These are phyloP conservation scores for Thinopyrum obtusiflorum DNA, from an alignment of 202 grass and related monocot genomes.

Conservation along the genomic window DNA sequence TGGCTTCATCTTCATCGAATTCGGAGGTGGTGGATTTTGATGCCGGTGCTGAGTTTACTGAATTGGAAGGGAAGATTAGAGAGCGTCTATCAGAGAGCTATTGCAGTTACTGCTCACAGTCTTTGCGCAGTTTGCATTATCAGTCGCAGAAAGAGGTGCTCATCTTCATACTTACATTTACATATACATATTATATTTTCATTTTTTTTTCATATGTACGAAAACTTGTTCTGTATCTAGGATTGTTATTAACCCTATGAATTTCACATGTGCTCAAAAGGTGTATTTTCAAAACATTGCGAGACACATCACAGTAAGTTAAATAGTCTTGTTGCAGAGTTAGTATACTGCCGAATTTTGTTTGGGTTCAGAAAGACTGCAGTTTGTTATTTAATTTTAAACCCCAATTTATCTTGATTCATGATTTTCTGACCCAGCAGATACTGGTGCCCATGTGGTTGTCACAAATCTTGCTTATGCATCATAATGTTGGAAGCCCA, in stretches of 20 bases:
- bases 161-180: not conserved
- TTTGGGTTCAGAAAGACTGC: not conserved
- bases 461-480: not conserved
- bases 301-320: not conserved
- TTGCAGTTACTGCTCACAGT: slow-evolving; percentile 70
- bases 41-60: slow-evolving; percentile 38
- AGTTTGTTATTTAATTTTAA: slow-evolving; percentile 7
- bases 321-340: not conserved
- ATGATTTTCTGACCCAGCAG: not conserved
- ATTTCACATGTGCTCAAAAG: slow-evolving; percentile 2
- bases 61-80: slow-evolving; percentile 77
- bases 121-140: slow-evolving; percentile 68
- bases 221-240: not conserved
- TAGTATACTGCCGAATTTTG: not conserved
- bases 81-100: slow-evolving; percentile 63
- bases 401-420: not conserved
- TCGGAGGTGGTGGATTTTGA: slow-evolving; percentile 41
- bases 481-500: not conserved
- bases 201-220: not conserved
- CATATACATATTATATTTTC: not conserved
- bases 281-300: not conserved
- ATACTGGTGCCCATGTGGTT: not conserved
- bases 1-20: slow-evolving; percentile 42
- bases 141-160: slow-evolving; percentile 81
- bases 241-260: not conserved